Percentiles rank a stretch among this genome's conserved stretches.
These are phyloP conservation scores for Backusella tuberculispora DNA, from an alignment of 192 early-diverging fungal species.

Conservation along the genomic window DNA sequence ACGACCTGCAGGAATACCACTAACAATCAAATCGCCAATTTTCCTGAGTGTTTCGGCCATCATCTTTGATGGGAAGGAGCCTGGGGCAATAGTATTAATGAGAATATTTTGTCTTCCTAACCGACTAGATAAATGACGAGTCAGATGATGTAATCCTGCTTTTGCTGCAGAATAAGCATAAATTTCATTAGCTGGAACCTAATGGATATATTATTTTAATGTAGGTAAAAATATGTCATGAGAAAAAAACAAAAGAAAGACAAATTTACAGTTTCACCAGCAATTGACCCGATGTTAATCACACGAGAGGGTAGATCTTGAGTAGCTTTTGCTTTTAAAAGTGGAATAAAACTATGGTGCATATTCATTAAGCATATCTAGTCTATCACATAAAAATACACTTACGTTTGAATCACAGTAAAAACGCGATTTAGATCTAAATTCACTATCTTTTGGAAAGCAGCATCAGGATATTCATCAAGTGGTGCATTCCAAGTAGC, in stretches of 20 bases:
- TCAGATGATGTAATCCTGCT: constrained; percentile 77
- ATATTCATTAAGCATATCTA: not conserved
- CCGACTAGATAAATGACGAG: constrained; percentile 63
- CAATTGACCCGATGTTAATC: constrained; percentile 84
- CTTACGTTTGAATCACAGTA: constrained; percentile 68
- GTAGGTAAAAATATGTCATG: not conserved
- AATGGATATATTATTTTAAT: constrained; percentile 5
- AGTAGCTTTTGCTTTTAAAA: constrained; percentile 62
- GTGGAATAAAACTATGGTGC: constrained; percentile 59
- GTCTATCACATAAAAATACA: not conserved
- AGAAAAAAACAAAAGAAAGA: not conserved
- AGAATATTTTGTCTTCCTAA: constrained; percentile 61
- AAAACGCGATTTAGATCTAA: constrained; percentile 86
- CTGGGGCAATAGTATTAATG: constrained; percentile 73
- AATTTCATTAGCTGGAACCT: constrained; percentile 47
- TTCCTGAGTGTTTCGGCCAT: constrained; percentile 64
- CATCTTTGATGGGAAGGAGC: constrained; percentile 78
- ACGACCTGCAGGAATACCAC: constrained; percentile 65
- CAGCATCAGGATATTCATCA: constrained; percentile 61
- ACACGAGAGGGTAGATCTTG: constrained; percentile 65
- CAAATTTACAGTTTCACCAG: constrained; percentile 45
- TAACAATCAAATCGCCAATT: constrained; percentile 56
- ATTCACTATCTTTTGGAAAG: constrained; percentile 78
- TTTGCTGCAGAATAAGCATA: constrained; percentile 83
- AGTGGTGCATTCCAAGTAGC: constrained; percentile 55